Evolutionary conservation across 2,329 filamentous ascomycete genomes (phyloP).

Genomic region (Venturia pyrina): DNA sequence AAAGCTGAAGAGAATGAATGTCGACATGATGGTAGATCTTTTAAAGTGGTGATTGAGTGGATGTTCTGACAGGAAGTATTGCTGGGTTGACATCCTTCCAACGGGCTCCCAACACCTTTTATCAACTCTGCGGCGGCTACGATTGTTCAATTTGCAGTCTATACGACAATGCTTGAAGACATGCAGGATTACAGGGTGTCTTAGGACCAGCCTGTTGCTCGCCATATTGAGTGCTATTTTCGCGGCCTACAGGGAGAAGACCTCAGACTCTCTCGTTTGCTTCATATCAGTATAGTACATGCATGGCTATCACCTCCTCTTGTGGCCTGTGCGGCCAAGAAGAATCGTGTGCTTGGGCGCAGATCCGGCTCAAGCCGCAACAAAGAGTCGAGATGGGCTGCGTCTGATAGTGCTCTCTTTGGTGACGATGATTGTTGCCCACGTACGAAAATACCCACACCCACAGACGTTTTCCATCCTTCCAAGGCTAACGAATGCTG

Average conservation of each 20-base stretch:
- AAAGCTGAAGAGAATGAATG: neutral
- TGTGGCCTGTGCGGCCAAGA: neutral
- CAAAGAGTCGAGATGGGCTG: neutral
- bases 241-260: neutral
- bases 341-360: neutral
- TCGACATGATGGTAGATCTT: neutral
- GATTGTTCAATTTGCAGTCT: neutral
- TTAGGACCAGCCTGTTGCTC: neutral
- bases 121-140: neutral
- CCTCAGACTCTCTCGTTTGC: neutral
- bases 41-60: neutral
- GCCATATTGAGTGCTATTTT: neutral
- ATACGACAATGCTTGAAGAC: neutral
- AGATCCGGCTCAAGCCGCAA: neutral
- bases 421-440: neutral
- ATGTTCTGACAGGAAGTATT: neutral
- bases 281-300: neutral
- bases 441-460: neutral
- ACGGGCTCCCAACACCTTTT: neutral
- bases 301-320: neutral
- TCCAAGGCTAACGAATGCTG: neutral
- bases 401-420: neutral
- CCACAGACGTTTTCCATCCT: neutral
- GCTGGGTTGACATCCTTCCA: neutral
- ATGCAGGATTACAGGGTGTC: neutral